Base-by-base conservation (phyloP, 1,139 yeast genomes). In the Nematodospora anomalae region DNA sequence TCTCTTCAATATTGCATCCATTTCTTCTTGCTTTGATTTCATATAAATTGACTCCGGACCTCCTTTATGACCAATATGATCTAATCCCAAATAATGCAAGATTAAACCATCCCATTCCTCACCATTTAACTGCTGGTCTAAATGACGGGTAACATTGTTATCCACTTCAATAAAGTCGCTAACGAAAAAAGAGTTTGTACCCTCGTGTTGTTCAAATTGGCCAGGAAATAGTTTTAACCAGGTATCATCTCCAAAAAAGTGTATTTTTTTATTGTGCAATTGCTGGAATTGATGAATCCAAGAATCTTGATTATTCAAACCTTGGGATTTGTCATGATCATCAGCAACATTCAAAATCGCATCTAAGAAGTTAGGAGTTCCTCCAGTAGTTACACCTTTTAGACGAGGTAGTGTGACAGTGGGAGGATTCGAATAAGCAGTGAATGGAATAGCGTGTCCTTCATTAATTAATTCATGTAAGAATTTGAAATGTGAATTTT, bases 31-130 rank as follows among this genome's bases (percentile, higher is more conserved):
- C 50, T 92, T 92, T 0, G 64, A 67, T 2, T 79, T 76, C 98
- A 94, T 92, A 49, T 79, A 82, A 0, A 72, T 62, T 5, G 96
- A 87, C 4, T 66, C 52, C 0, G 98, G 94, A 0, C 98, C 99
- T 26, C 96, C 95, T 55, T 89, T 90, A 58, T 94, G 98, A 1
- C 99, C 98, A 49, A 94, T 94, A 57, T 94, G 98, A 57, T 94
- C 98, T 31, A 94, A 65, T 0, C 98, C 99, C 16, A 94, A 67
- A 53, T 92, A 94, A 56, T 94, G 98, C 35, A 94, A 64, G 33
- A 94, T 84, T 44, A 92, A 63, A 3, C 82, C 84, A 56, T 92
- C 96, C 97, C 97, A 92, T 1, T 67, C 51, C 0, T 35, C 44
- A 6, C 50, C 46, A 3, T 57, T 53, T 33, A 88, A 58, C 46